A percentile compares a stretch with the other conserved stretches of the same genome.
Evolutionary conservation across 2,329 filamentous ascomycete genomes (phyloP).

Genomic region (Lecanicillium sp.): DNA sequence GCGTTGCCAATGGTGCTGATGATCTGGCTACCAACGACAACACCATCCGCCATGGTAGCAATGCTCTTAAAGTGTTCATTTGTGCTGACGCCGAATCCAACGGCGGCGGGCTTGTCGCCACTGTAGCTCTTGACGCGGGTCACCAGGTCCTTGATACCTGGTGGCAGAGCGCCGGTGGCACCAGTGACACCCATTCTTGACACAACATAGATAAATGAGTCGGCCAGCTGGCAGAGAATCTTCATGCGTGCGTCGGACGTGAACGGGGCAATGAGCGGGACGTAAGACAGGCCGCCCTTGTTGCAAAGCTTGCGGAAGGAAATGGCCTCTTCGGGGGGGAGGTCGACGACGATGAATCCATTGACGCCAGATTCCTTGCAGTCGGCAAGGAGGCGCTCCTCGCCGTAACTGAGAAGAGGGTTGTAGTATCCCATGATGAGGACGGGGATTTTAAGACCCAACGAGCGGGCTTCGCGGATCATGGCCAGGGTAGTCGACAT

Average conservation of each 20-base stretch:
- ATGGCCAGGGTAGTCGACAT: constrained; percentile 73
- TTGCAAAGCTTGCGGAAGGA: constrained; percentile 82
- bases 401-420: constrained; percentile 86
- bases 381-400: constrained; percentile 79
- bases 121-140: constrained; percentile 86
- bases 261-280: constrained; percentile 90
- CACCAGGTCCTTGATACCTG: constrained; percentile 72
- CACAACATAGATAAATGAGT: constrained; percentile 98
- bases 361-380: constrained; percentile 80
- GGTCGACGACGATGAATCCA: constrained; percentile 92
- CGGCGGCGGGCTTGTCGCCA: constrained; percentile 79
- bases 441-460: constrained; percentile 72
- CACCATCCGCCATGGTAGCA: constrained; percentile 77
- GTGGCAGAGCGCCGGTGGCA: constrained; percentile 73
- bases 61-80: constrained; percentile 87
- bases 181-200: constrained; percentile 96
- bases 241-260: constrained; percentile 93
- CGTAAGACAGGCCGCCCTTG: constrained; percentile 71
- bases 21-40: constrained; percentile 94
- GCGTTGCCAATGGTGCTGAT: constrained; percentile 61
- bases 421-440: constrained; percentile 99
- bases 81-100: constrained; percentile 95
- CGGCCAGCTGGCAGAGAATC: constrained; percentile 89
- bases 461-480: constrained; percentile 69
- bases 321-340: constrained; percentile 92